These are phyloP conservation scores for Tuber borchii DNA, from an alignment of 495 filamentous ascomycete species.

Conservation along the genomic window DNA sequence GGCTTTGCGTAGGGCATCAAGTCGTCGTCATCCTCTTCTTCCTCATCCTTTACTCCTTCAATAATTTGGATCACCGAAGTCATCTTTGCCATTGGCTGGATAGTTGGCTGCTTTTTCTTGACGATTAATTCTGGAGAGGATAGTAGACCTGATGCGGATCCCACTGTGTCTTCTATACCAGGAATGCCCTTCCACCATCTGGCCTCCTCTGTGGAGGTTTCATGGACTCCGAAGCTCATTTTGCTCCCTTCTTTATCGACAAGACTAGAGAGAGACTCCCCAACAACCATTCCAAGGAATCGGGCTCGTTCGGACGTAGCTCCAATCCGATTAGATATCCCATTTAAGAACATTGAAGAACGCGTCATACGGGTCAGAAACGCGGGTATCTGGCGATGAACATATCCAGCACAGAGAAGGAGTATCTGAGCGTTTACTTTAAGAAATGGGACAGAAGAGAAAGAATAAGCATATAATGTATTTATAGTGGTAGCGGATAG, in stretches of 20 bases:
- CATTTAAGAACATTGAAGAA: constrained; percentile 64
- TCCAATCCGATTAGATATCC: constrained; percentile 79
- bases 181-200: constrained; percentile 68
- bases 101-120: constrained; percentile 44
- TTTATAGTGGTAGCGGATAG: constrained; percentile 38
- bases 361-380: constrained; percentile 59
- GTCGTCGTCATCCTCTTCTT: constrained; percentile 55
- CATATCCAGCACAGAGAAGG: constrained; percentile 68
- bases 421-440: constrained; percentile 73
- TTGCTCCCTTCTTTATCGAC: constrained; percentile 64
- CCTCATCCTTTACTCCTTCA: constrained; percentile 58
- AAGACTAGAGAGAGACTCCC: constrained; percentile 69
- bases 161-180: constrained; percentile 57
- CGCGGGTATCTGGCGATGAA: constrained; percentile 56
- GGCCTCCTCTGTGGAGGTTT: constrained; percentile 64
- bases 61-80: constrained; percentile 26
- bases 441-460: constrained; percentile 15
- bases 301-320: constrained; percentile 66
- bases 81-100: constrained; percentile 54
- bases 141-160: constrained; percentile 52
- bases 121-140: constrained; percentile 21
- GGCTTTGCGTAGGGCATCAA: constrained; percentile 80
- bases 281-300: constrained; percentile 84
- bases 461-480: constrained; percentile 40
- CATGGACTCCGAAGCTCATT: constrained; percentile 80